Evolutionary conservation across 106 monocot genomes (phyloP), one percentile per base, ranked within the genome.

Genomic region (Dioscorea zingiberensis): DNA sequence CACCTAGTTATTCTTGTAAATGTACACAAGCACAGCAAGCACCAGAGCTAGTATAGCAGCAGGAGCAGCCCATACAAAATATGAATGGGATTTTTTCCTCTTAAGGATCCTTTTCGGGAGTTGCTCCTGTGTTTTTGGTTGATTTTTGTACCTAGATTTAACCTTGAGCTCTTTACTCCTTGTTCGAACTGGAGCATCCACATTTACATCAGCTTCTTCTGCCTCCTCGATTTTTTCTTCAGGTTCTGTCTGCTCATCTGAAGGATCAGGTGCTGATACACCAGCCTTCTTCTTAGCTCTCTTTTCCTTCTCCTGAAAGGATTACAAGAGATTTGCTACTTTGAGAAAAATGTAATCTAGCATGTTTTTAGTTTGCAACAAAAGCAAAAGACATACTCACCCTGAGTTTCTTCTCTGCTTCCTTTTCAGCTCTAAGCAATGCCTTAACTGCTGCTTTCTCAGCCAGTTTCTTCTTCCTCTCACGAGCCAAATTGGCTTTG

Each of bases 371-470:
- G 15, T 38, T 15, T 51, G 19, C 51, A 13, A 13, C 0, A 47
- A 47, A 47, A 5, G 13, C 12, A 19, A 29, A 53, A 25, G 27
- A 16, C 51, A 25, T 22, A 62, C 70, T 69, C 66, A 54, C 88
- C 93, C 80, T 88, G 27, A 57, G 71, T 57, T 91, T 91, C 67
- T 87, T 87, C 62, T 91, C 91, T 15, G 83, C 91, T 48, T 93
- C 89, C 64, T 93, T 93, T 63, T 83, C 83, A 45, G 89, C 93
- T 62, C 71, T 76, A 1, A 47, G 71, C 24, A 76, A 86, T 8
- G 92, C 97, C 70, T 89, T 92, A 3, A 74, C 77, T 28, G 80
- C 88, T 63, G 91, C 78, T 75, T 92, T 98, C 73, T 92, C 97
- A 23, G 88, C 81, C 48, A 71, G 49, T 69, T 85, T 98, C 68